Base-by-base conservation (phyloP, 768 basidiomycete genomes). In the Melanogaster broomeanus region DNA sequence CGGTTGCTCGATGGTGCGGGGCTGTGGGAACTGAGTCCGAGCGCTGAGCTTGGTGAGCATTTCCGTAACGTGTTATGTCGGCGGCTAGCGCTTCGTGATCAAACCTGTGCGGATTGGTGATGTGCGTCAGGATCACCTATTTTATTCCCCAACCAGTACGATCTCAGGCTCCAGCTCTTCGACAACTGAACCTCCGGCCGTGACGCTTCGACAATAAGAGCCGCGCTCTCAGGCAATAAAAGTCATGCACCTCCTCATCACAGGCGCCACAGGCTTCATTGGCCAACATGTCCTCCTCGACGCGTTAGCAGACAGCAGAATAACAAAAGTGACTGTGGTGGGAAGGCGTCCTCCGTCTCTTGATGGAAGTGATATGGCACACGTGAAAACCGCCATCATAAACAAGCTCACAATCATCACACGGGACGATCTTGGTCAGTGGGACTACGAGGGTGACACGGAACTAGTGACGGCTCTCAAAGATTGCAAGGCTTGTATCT, bases 361-460 rank as follows among this genome's bases (percentile, higher is more conserved):
- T 18, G 64, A 65, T 19, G 57, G 49, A 24, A 56, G 58, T 38
- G 49, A 25, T 33, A 53, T 63, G 51, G 39, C 53, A 6, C 41
- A 51, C 1, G 55, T 46, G 6, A 59, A 61, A 27, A 4, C 31
- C 2, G 57, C 35, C 34, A 66, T 65, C 52, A 31, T 59, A 15
- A 48, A 51, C 22, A 63, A 65, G 22, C 57, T 63, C 48, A 54
- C 21, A 5, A 49, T 66, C 50, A 57, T 66, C 59, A 55, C 46
- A 0, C 64, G 59, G 12, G 55, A 59, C 3, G 64, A 63, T 39
- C 57, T 66, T 10, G 59, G 59, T n/a, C 18, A 53, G 15, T 66
- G 64, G 64, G 59, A 65, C 19, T 65, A 54, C 28, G 64, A 63
- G n/a, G 34, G n/a, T n/a, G 64, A 65, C 31, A 45, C 55, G 0